phyloP scores from a whole-genome alignment of 345 rosid genomes.

The Melastoma malabathricum region DNA sequence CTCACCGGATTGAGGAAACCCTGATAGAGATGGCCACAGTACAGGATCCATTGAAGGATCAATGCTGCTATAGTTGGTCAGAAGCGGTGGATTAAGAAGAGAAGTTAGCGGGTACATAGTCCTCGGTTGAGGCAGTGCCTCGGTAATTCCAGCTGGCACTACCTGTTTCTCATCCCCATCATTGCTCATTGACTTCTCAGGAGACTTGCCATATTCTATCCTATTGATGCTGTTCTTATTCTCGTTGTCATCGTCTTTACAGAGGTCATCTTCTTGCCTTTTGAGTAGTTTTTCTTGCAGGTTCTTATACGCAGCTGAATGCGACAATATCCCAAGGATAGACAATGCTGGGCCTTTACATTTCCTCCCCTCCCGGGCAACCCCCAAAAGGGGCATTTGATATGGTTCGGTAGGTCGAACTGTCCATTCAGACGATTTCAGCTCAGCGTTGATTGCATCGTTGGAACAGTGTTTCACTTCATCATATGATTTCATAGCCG shows the following conservation, averaged over 20 bases:
- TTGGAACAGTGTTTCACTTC: slow-evolving; percentile 37
- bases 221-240: slow-evolving; percentile 56
- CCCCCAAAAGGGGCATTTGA: slow-evolving; percentile 72
- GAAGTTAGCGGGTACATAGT: slow-evolving; percentile 66
- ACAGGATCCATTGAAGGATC: slow-evolving; percentile 73
- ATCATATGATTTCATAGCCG: slow-evolving; percentile 48
- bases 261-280: slow-evolving; percentile 34
- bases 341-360: slow-evolving; percentile 40
- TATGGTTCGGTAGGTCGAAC: slow-evolving; percentile 66
- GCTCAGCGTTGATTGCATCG: slow-evolving; percentile 68
- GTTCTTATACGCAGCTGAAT: slow-evolving; percentile 69
- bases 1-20: slow-evolving; percentile 58
- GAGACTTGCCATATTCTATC: slow-evolving; percentile 68
- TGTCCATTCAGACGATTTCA: slow-evolving; percentile 55
- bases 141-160: slow-evolving; percentile 44
- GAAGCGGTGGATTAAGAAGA: slow-evolving; percentile 71
- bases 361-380: slow-evolving; percentile 29
- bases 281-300: slow-evolving; percentile 69
- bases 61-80: slow-evolving; percentile 57
- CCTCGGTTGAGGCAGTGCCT: slow-evolving; percentile 61
- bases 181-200: slow-evolving; percentile 48
- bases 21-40: slow-evolving; percentile 67
- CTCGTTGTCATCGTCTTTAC: slow-evolving; percentile 53
- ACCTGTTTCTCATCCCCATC: slow-evolving; percentile 42
- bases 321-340: slow-evolving; percentile 71